Evolutionary conservation across 495 filamentous ascomycete genomes (phyloP).

Genomic region (Rhypophila decipiens): DNA sequence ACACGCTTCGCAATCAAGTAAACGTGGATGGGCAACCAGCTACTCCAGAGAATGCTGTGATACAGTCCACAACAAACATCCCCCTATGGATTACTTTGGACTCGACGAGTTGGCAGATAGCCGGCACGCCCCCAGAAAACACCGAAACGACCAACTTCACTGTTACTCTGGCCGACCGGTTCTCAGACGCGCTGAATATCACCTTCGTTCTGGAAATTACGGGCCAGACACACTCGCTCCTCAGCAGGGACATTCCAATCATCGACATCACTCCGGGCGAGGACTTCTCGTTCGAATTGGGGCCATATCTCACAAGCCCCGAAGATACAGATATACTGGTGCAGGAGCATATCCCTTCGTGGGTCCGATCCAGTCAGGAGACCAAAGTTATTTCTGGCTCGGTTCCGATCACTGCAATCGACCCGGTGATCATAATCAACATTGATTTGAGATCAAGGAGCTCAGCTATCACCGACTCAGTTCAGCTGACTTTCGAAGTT

Average conservation of each 20-base stretch:
- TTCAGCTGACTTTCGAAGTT: slow-evolving; percentile 47
- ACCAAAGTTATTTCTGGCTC: slow-evolving; percentile 55
- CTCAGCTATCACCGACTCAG: slow-evolving; percentile 34
- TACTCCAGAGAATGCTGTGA: slow-evolving; percentile 36
- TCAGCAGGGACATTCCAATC: slow-evolving; percentile 30
- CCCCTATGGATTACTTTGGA: slow-evolving; percentile 71
- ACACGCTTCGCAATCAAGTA: slow-evolving; percentile 45
- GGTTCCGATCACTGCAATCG: slow-evolving; percentile 40
- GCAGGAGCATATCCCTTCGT: slow-evolving; percentile 47
- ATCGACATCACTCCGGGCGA: slow-evolving; percentile 56
- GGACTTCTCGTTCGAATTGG: slow-evolving; percentile 58
- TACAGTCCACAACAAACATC: slow-evolving; percentile 41
- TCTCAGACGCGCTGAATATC: slow-evolving; percentile 56
- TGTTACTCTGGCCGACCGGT: slow-evolving; percentile 57
- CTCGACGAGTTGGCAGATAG: slow-evolving; percentile 52
- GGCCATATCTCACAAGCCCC: slow-evolving; percentile 46
- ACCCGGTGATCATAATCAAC: slow-evolving; percentile 37
- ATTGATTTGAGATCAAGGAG: slow-evolving; percentile 45
- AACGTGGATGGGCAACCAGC: slow-evolving; percentile 56
- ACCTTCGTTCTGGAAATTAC: slow-evolving; percentile 54
- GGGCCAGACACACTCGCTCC: slow-evolving; percentile 16
- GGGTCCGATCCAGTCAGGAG: slow-evolving; percentile 59
- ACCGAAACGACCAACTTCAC: slow-evolving; percentile 57
- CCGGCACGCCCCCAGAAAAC: slow-evolving; percentile 54
- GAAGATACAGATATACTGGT: slow-evolving; percentile 50